These are phyloP conservation scores for Alternaria longipes DNA, from an alignment of 2,329 filamentous ascomycete species.

Conservation along the genomic window DNA sequence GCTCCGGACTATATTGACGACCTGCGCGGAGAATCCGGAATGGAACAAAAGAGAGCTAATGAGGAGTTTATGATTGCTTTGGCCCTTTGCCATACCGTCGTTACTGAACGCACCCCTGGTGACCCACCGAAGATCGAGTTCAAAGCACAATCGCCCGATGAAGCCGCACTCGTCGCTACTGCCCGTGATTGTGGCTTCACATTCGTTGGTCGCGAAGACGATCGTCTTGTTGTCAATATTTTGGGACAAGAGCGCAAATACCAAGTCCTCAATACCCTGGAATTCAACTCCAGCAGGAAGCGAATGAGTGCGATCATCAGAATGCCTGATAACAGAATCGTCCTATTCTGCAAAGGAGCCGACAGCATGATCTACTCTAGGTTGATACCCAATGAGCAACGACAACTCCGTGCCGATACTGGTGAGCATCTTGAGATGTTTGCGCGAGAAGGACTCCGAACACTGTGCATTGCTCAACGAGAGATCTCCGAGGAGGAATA, in stretches of 20 bases:
- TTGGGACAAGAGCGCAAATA: conserved; percentile 87
- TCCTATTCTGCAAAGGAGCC: conserved; percentile 96
- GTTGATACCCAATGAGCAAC: conserved; percentile 83
- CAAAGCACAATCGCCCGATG: conserved; percentile 96
- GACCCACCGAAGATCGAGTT: conserved; percentile 91
- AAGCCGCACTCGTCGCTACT: conserved; percentile 91
- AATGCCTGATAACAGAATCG: conserved; percentile 90
- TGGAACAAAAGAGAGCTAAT: conserved; percentile 78
- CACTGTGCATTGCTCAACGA: conserved; percentile 89
- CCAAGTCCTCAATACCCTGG: conserved; percentile 89
- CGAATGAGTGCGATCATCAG: conserved; percentile 97
- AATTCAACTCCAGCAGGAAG: conserved; percentile 97
- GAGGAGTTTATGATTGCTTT: conserved; percentile 94
- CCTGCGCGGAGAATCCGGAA: conserved; percentile 77
- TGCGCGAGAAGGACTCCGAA: conserved; percentile 91
- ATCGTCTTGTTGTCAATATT: conserved; percentile 85
- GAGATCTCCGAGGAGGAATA: conserved; percentile 86
- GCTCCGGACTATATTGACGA: conserved; percentile 90
- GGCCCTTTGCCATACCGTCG: conserved; percentile 95
- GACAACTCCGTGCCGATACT: conserved; percentile 81
- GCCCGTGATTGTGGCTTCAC: conserved; percentile 96
- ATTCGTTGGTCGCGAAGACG: conserved; percentile 79
- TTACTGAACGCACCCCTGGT: conserved; percentile 88
- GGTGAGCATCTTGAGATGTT: conserved; percentile 98
- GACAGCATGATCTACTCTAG: conserved; percentile 97